phyloP scores from a whole-genome alignment of 768 basidiomycete genomes.

The Tulasnella sp. region DNA sequence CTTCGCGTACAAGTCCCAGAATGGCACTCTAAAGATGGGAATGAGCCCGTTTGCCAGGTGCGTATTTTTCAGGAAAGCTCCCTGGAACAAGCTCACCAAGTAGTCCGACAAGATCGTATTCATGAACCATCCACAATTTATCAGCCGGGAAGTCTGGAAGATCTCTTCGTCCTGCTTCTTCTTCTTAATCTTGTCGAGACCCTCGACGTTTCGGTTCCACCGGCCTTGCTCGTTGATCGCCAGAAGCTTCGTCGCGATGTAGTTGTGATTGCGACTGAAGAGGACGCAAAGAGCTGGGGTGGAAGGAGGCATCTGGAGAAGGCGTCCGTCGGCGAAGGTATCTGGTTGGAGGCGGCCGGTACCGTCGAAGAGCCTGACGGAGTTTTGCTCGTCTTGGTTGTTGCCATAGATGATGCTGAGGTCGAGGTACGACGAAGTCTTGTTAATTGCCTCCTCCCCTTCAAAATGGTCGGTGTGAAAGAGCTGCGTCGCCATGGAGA shows the following conservation, averaged over 20 bases:
- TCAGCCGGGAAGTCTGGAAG: conserved; percentile 55
- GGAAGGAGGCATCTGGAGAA: conserved; percentile 67
- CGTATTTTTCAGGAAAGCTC: no score
- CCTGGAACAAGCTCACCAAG: no score
- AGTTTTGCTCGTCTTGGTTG: conserved; percentile 49
- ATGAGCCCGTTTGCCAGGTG: neutral
- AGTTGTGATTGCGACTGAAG: conserved; percentile 77
- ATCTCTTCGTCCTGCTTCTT: conserved; percentile 28
- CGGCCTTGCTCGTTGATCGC: conserved; percentile 79
- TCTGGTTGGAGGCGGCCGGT: conserved; percentile 72
- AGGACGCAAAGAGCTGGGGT: conserved; percentile 69
- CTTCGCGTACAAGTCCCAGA: conserved; percentile 24
- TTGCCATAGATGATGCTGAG: conserved; percentile 51
- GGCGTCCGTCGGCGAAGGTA: conserved; percentile 75
- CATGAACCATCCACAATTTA: conserved; percentile 58
- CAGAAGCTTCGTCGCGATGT: conserved; percentile 73
- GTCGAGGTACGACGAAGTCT: conserved; percentile 74
- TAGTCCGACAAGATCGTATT: conserved; percentile 38
- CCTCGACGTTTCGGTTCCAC: conserved; percentile 55
- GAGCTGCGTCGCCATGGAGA: conserved; percentile 39
- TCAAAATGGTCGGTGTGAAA: conserved; percentile 60
- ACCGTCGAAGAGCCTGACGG: conserved; percentile 47
- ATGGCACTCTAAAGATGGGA: conserved; percentile 21
- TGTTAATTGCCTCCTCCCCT: conserved; percentile 61
- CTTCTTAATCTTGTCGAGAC: neutral